Percentiles rank a stretch among this genome's conserved stretches.
These are phyloP conservation scores for Aspergillus sp. DNA, from an alignment of 2,329 filamentous ascomycete species.

Conservation along the genomic window DNA sequence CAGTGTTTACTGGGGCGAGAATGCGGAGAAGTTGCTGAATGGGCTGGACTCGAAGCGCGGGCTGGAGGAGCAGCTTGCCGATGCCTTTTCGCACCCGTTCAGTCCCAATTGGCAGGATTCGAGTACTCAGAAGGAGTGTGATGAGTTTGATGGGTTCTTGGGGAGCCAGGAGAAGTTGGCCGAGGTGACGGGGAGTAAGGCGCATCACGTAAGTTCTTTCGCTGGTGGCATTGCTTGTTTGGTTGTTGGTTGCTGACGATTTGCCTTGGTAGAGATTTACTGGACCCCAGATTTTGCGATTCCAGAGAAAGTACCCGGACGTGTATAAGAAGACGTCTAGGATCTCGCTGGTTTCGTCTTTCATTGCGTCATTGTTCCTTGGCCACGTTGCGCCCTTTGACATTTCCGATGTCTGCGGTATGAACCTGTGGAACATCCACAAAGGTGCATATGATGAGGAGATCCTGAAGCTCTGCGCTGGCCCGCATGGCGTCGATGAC, in stretches of 20 bases:
- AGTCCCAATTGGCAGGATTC: constrained; percentile 98
- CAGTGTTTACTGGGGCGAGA: constrained; percentile 84
- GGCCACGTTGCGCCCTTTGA: constrained; percentile 86
- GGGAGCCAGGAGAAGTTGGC: constrained; percentile 70
- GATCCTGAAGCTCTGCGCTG: constrained; percentile 74
- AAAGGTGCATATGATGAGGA: constrained; percentile 70
- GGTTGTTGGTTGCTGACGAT: background rate
- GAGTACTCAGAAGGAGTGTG: constrained; percentile 89
- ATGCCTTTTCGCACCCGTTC: constrained; percentile 77
- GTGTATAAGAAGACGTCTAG: constrained; percentile 78
- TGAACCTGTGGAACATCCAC: constrained; percentile 93
- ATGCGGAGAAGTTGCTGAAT: constrained; percentile 65
- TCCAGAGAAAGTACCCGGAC: constrained; percentile 75
- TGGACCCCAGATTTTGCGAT: constrained; percentile 91
- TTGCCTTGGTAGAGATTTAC: constrained; percentile 73
- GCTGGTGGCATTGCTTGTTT: background rate
- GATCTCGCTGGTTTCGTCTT: constrained; percentile 93
- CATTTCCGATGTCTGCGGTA: constrained; percentile 90
- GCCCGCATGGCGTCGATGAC: constrained; percentile 60
- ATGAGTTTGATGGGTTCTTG: constrained; percentile 75
- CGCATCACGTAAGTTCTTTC: constrained; percentile 76
- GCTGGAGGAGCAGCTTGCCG: constrained; percentile 70
- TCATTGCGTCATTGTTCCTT: constrained; percentile 86
- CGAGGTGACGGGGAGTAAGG: constrained; percentile 80
- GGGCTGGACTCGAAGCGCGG: constrained; percentile 60